Percentiles rank a stretch among this genome's conserved stretches.
Conservation (phyloP, 2,329 filamentous ascomycete genomes). For the Claviceps maximensis region DNA sequence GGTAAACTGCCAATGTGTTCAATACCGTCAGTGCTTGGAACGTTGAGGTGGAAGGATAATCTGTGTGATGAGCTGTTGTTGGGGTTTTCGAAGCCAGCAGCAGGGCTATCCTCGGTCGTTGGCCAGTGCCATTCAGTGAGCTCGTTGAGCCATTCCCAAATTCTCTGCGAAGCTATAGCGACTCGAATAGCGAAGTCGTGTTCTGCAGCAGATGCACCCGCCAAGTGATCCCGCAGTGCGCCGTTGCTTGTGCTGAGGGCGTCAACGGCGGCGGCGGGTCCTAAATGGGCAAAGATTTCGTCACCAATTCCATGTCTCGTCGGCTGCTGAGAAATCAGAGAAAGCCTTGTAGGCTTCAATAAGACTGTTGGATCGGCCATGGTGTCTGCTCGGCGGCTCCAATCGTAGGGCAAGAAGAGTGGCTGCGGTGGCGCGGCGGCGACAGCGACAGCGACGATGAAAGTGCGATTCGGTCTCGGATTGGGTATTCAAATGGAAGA, state of each 20-base stretch:
- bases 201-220: slow-evolving; percentile 49
- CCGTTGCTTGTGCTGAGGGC: slow-evolving; percentile 42
- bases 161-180: slow-evolving; percentile 55
- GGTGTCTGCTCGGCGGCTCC: slow-evolving; percentile 6
- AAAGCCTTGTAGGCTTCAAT: slow-evolving; percentile 21
- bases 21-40: slow-evolving; percentile 13
- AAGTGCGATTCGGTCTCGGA: not conserved
- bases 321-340: slow-evolving; percentile 25
- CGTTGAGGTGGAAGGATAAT: slow-evolving; percentile 16
- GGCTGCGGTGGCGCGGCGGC: too few species aligned
- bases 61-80: slow-evolving; percentile 25
- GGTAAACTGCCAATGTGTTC: slow-evolving; percentile 60
- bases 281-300: slow-evolving; percentile 48
- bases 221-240: slow-evolving; percentile 44
- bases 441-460: not conserved
- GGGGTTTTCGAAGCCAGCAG: slow-evolving; percentile 41
- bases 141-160: slow-evolving; percentile 66
- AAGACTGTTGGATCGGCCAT: slow-evolving; percentile 23
- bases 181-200: slow-evolving; percentile 59
- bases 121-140: slow-evolving; percentile 49
- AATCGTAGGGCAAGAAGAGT: not conserved
- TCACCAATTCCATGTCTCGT: slow-evolving; percentile 35
- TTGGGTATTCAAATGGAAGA: not conserved
- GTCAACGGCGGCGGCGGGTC: slow-evolving; percentile 46
- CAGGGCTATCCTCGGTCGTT: slow-evolving; percentile 26